Base-by-base conservation (phyloP, 768 basidiomycete species). In the Auriscalpium vulgare region DNA sequence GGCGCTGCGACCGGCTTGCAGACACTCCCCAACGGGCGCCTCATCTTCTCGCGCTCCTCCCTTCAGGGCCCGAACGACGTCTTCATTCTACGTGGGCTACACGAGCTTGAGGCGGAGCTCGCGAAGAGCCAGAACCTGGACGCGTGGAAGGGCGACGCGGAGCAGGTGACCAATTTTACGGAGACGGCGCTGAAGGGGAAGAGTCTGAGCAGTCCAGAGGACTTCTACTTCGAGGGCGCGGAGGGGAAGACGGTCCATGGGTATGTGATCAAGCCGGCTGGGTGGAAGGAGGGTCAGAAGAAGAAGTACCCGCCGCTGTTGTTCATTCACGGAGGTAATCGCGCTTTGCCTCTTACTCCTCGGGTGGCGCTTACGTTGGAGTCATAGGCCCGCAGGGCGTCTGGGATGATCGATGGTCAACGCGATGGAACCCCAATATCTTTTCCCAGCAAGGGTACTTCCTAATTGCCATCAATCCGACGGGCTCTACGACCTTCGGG, bases 321-420 rank as follows among this genome's bases (percentile, higher is more conserved):
- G 63, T 70, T 93, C 36, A 94, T 95, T 38, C 93, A 92, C 56
- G 89, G 89, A 59, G 87, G 84, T 73, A 47, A n/a, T 57, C 48
- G 14, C 16, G 7, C 23, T 0, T 10, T 17, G n/a, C 45, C 11
- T 23, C 17, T 11, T 36, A 37, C 17, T 8, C 17, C 8, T 17
- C 37, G 44, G 16, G 34, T 47, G 37, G 43, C 55, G 36, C 45
- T 54, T 40, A 54, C 57, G 10, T 62, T 13, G 40, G 23, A 23
- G 45, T 62, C 66, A 36, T 71, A 74, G 85, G 86, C 16, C 88
- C 88, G 6, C 86, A 91, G 66, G 77, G 84, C 34, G 90, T 88
- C 49, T 97, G 93, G 94, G 83, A 85, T 61, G 94, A 97, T 65
- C 77, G 82, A 46, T 97, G 95, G 95, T 87, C 84, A 2, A 94